phyloP scores from a whole-genome alignment of 2,329 filamentous ascomycete species.

The Ophiostoma tasmaniense region DNA sequence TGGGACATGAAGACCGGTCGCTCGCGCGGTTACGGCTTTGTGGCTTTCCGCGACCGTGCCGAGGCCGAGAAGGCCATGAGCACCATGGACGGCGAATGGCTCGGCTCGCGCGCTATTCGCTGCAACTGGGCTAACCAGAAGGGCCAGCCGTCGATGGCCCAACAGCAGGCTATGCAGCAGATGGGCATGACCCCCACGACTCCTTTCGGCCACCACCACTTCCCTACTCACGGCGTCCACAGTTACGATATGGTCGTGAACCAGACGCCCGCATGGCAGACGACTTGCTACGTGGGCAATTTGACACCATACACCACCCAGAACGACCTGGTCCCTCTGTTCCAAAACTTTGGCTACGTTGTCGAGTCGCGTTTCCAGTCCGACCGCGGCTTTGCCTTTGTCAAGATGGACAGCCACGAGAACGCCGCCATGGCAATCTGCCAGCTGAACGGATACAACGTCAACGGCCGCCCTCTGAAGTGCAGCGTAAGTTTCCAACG shows the following conservation, averaged over 20 bases:
- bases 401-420: slow-evolving; percentile 98
- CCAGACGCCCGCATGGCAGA: slow-evolving; percentile 97
- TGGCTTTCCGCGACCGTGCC: slow-evolving; percentile 86
- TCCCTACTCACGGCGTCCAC: slow-evolving; percentile 91
- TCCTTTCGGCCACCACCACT: slow-evolving; percentile 93
- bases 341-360: slow-evolving; percentile 97
- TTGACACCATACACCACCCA: slow-evolving; percentile 92
- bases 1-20: slow-evolving; percentile 99
- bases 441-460: slow-evolving; percentile 94
- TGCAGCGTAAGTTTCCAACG: slow-evolving; percentile 71
- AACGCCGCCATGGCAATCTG: slow-evolving; percentile 98
- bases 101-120: slow-evolving; percentile 92
- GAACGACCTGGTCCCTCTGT: slow-evolving; percentile 91
- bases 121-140: slow-evolving; percentile 99
- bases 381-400: slow-evolving; percentile 94
- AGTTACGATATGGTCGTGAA: slow-evolving; percentile 95
- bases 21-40: slow-evolving; percentile 94
- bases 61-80: slow-evolving; percentile 95
- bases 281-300: slow-evolving; percentile 96
- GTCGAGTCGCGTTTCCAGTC: slow-evolving; percentile 97
- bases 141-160: slow-evolving; percentile 96
- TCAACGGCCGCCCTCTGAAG: slow-evolving; percentile 93
- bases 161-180: slow-evolving; percentile 92
- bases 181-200: slow-evolving; percentile 98
- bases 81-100: slow-evolving; percentile 98